Conservation (phyloP, 2,329 filamentous ascomycete species). For the Sporothrix luriei region DNA sequence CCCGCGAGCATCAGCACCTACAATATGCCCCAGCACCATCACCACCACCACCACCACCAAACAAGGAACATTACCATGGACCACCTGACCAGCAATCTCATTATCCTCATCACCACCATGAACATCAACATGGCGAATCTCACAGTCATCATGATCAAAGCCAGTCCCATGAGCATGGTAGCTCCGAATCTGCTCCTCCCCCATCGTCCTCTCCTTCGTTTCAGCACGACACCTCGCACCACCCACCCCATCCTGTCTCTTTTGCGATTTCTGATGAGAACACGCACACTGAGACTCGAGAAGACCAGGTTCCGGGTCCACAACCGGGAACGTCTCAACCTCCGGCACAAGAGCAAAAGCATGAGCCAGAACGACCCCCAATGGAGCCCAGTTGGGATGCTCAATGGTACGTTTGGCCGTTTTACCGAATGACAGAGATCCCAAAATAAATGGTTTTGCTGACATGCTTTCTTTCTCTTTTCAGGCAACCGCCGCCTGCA, state of each 20-base stretch:
- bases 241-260: conserved; percentile 42
- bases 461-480: conserved; percentile 30
- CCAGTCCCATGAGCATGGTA: conserved; percentile 24
- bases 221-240: conserved; percentile 34
- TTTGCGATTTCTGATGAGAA: conserved; percentile 47
- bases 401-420: conserved; percentile 50
- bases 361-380: conserved; percentile 42
- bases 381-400: conserved; percentile 54
- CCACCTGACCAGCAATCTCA: conserved; percentile 34
- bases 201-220: conserved; percentile 22
- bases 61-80: conserved; percentile 36
- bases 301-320: conserved; percentile 46
- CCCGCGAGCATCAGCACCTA: conserved; percentile 35
- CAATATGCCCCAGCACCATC: conserved; percentile 30
- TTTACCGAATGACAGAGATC: neutral
- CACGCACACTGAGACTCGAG: conserved; percentile 52
- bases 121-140: conserved; percentile 33
- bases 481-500: conserved; percentile 63
- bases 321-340: conserved; percentile 45
- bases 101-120: conserved; percentile 32
- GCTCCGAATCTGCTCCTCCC: conserved; percentile 14
- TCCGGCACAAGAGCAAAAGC: conserved; percentile 43
- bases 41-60: conserved; percentile 27
- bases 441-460: conserved; percentile 25
- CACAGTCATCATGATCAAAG: conserved; percentile 23